phyloP scores from a whole-genome alignment of 768 basidiomycete genomes.

The Daedaleopsis sinensis region DNA sequence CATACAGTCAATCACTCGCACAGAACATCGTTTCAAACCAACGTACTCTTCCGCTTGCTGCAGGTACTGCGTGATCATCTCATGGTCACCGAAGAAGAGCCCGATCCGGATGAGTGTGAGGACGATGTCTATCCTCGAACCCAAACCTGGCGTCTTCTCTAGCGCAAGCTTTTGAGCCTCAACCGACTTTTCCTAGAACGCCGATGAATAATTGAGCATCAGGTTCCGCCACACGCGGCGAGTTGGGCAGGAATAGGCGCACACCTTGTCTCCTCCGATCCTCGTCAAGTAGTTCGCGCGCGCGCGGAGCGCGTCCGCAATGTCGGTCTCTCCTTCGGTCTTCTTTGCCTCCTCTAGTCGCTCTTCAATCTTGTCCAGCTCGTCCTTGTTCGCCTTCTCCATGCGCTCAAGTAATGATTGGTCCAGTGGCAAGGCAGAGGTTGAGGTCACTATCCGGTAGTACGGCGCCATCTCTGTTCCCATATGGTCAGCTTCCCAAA shows the following conservation, averaged over 20 bases:
- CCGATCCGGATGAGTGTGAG: conserved; percentile 88
- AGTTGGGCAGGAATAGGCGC: background rate
- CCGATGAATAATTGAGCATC: background rate
- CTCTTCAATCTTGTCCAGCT: conserved; percentile 75
- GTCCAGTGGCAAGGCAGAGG: conserved; percentile 54
- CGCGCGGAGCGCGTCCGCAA: conserved; percentile 83
- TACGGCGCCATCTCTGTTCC: conserved; percentile 91
- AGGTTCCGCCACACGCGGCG: no score
- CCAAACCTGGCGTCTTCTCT: conserved; percentile 90
- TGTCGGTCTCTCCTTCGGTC: conserved; percentile 92
- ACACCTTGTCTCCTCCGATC: conserved; percentile 85
- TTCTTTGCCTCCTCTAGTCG: conserved; percentile 85
- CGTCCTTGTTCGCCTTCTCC: conserved; percentile 69
- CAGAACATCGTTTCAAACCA: background rate
- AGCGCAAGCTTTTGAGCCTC: conserved; percentile 83
- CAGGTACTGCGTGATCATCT: conserved; percentile 71
- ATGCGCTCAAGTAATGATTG: conserved; percentile 55
- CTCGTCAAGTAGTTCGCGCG: conserved; percentile 83
- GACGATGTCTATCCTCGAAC: conserved; percentile 91
- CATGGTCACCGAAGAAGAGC: conserved; percentile 84
- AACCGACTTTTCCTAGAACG: conserved; percentile 73
- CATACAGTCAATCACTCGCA: background rate
- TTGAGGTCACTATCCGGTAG: conserved; percentile 59
- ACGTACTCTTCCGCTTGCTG: conserved; percentile 80
- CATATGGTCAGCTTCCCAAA: background rate